Evolutionary conservation across 2,329 filamentous ascomycete species (phyloP).

Genomic region (Fusarium sp.): DNA sequence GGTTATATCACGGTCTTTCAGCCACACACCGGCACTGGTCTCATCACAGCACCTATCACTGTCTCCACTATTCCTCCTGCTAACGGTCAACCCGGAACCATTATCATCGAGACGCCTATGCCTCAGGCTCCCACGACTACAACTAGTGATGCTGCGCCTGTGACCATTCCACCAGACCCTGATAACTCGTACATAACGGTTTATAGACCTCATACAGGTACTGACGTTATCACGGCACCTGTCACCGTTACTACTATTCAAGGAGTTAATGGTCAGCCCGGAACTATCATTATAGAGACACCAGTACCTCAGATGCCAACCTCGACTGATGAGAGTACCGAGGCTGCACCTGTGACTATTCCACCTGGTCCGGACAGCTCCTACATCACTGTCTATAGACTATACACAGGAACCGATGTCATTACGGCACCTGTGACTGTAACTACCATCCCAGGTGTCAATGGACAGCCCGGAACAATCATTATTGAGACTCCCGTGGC

Average conservation of each 20-base stretch:
- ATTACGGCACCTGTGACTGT: constrained; percentile 28
- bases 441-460: constrained; percentile 15
- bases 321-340: neutral
- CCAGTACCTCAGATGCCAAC: neutral
- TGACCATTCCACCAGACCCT: constrained; percentile 23
- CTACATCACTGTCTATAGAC: constrained; percentile 30
- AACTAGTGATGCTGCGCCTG: neutral
- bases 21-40: constrained; percentile 19
- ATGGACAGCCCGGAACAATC: constrained; percentile 28
- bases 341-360: constrained; percentile 8
- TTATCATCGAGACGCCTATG: constrained; percentile 26
- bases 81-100: constrained; percentile 21
- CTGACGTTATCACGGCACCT: constrained; percentile 16
- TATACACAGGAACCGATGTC: constrained; percentile 12
- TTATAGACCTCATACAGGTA: constrained; percentile 28
- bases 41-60: constrained; percentile 11
- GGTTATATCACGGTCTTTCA: constrained; percentile 25
- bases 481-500: constrained; percentile 19
- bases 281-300: constrained; percentile 28
- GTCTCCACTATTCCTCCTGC: constrained; percentile 24
- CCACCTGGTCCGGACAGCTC: constrained; percentile 17
- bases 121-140: neutral
- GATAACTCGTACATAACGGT: constrained; percentile 27
- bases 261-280: constrained; percentile 13
- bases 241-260: constrained; percentile 27